phyloP scores from a whole-genome alignment of 75 land plant genomes.

The Pinus tabuliformis region DNA sequence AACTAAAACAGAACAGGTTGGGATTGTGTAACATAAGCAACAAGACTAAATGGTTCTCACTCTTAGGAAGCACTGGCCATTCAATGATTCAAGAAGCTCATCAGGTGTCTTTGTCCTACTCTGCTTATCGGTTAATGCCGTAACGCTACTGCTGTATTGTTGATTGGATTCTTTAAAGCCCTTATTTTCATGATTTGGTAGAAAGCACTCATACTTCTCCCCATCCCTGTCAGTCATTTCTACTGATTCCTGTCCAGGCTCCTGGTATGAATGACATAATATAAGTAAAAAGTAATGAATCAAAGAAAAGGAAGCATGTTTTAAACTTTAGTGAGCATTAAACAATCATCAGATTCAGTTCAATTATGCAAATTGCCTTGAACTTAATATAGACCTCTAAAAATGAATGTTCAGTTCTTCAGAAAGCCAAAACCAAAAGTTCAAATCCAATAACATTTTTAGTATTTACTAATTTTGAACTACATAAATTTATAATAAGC shows the following conservation, averaged over 20 bases:
- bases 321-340: too few species aligned
- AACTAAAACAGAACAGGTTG: neutral
- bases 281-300: neutral
- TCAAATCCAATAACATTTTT: too few species aligned
- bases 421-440: too few species aligned
- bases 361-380: too few species aligned
- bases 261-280: conserved; percentile 16
- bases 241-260: conserved; percentile 31
- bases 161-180: conserved; percentile 10
- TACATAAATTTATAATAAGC: too few species aligned
- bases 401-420: too few species aligned
- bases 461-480: too few species aligned
- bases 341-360: too few species aligned
- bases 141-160: conserved; percentile 18
- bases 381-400: too few species aligned
- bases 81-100: conserved; percentile 33
- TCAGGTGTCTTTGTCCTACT: conserved; percentile 31
- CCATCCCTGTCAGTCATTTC: conserved; percentile 43
- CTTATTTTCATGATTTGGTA: conserved; percentile 13
- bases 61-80: conserved; percentile 27
- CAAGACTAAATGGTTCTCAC: conserved; percentile 9
- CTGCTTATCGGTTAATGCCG: conserved; percentile 15
- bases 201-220: conserved; percentile 26
- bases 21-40: neutral
- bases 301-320: too few species aligned